Base-by-base conservation (phyloP, 495 filamentous ascomycete species). In the Aspergillus ostianus region DNA sequence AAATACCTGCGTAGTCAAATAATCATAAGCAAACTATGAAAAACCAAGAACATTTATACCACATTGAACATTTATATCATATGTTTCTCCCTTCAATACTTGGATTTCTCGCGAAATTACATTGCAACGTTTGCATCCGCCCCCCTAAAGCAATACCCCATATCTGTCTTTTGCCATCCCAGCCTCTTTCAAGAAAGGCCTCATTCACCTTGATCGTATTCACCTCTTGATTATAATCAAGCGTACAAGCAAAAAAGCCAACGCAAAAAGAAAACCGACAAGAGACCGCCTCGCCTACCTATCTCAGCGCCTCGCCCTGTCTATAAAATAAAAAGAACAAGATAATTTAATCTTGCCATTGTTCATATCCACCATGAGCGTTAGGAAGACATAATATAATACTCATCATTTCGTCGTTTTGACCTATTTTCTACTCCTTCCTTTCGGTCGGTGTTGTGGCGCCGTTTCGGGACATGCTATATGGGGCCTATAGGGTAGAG, bases 401-500 rank as follows among this genome's bases (percentile, higher is more conserved):
- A 36, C 30, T 47, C 13, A 46, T 57, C 26, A 52, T 52, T 51
- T 52, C 48, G 18, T 58, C 21, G 29, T 51, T 26, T 48, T 49
- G 4, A 41, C 2, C 12, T 32, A 23, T 30, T 47, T 15, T 32
- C 61, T 57, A 55, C 15, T 67, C 61, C 57, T 75, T 72, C 10
- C 55, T 59, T 48, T 73, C 73, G 46, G 71, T 69, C 19, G 78
- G 77, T 10, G 78, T 79, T 26, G 69, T 70, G 12, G 73, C 74
- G 29, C 77, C 78, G 58, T 76, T 70, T 52, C 71, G 65, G 4
- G 77, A 73, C 75, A 80, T 80, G 63, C 74, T 81, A 57, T 81
- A 81, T 29, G 78, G 78, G 41, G 76, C 78, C 78, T 81, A 54
- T 61, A 32, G 6, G 26, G 47, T 21, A 54, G 6, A 50, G 12